Base-by-base conservation (phyloP, 2,329 filamentous ascomycete species). In the Aspergillus alliaceus region DNA sequence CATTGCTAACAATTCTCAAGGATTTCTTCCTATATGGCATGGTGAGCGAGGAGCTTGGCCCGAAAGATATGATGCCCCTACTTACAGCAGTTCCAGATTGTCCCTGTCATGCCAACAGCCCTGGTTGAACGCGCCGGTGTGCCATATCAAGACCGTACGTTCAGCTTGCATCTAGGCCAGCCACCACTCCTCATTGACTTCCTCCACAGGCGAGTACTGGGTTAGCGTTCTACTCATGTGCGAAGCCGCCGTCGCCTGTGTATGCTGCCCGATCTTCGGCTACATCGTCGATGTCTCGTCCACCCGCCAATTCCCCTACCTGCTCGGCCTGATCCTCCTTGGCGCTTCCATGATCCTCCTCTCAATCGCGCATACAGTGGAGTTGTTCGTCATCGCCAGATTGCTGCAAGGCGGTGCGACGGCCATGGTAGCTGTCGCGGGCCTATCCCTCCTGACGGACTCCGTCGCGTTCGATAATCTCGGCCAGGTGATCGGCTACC, bases 401-500 rank as follows among this genome's bases (percentile, higher is more conserved):
- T 65, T 85, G 0, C 69, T 87, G 1, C 85, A 87, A 64, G 85
- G 85, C 1, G 72, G 82, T 20, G 83, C 81, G 54, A 82, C 78
- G 6, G 84, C 82, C 0, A 77, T 86, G 31, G 84, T 87, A 0
- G 86, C 84, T 80, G 85, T 82, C 0, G 80, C 84, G 9, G 82
- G 84, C 0, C 70, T 87, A 11, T 82, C 85, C 1, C 75, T 88
- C 58, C 77, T 84, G 37, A 72, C 85, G 5, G 85, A 87, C 65
- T 85, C 84, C 0, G 84, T 87, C 6, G 77, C 80, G 0, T 77
- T 74, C 2, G 75, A 82, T 50, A 82, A 84, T 47, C 67, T 88
- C 35, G 86, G 85, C 2, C 86, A 85, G 66, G 82, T 82, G 1
- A 82, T 88, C 65, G 86, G 86, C 14, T 80, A 81, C 46, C 78